These are phyloP conservation scores for Daldinia decipiens DNA, from an alignment of 495 filamentous ascomycete species.

Conservation along the genomic window DNA sequence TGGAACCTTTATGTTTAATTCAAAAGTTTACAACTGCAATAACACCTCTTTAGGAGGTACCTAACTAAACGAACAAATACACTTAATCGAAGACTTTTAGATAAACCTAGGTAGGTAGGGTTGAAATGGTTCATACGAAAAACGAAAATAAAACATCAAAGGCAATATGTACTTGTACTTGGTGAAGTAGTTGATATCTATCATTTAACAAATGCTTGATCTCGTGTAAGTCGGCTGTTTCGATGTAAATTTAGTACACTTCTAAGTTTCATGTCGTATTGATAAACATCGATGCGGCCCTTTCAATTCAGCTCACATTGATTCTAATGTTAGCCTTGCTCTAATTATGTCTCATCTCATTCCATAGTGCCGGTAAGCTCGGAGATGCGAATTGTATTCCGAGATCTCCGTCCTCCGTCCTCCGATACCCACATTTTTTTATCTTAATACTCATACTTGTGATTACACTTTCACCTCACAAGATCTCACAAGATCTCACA, in stretches of 20 bases:
- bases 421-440: background rate
- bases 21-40: too few relatives aligned
- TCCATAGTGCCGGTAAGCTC: background rate
- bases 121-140: too few relatives aligned
- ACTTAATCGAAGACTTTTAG: background rate
- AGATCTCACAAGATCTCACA: background rate
- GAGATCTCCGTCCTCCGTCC: conserved; percentile 2
- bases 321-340: too few relatives aligned
- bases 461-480: conserved; percentile 1
- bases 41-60: too few relatives aligned
- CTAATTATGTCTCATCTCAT: background rate
- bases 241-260: too few relatives aligned
- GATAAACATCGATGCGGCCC: too few relatives aligned
- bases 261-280: too few relatives aligned
- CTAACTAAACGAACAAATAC: background rate
- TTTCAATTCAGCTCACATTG: too few relatives aligned
- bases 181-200: background rate
- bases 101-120: too few relatives aligned
- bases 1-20: too few relatives aligned
- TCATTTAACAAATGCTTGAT: too few relatives aligned
- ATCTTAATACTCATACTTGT: background rate
- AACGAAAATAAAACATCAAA: background rate
- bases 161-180: background rate
- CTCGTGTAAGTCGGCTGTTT: too few relatives aligned
- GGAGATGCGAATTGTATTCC: background rate